These are phyloP conservation scores for Verticillium longisporum DNA, from an alignment of 2,329 filamentous ascomycete species.

Conservation along the genomic window DNA sequence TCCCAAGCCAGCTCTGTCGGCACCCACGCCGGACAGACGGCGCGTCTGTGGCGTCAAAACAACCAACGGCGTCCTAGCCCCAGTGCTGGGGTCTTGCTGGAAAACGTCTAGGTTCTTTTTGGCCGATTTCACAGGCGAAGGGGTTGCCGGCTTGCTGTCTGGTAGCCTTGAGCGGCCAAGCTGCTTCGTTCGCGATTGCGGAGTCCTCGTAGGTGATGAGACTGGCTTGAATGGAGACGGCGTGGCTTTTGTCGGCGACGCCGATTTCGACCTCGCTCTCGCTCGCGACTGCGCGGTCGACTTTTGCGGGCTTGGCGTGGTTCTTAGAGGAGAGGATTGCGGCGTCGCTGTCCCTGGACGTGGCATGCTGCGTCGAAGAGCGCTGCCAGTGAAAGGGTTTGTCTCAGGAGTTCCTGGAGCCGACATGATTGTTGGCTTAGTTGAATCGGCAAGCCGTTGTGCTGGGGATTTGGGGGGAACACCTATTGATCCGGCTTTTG, in stretches of 20 bases:
- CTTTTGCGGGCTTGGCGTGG: constrained; percentile 4
- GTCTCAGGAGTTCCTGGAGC: constrained; percentile 32
- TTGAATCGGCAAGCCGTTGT: constrained; percentile 3
- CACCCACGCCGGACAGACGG: constrained; percentile 60
- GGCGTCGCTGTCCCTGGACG: constrained; percentile 34
- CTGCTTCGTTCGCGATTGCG: constrained; percentile 6
- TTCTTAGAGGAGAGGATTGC: constrained; percentile 10
- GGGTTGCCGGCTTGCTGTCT: constrained; percentile 19
- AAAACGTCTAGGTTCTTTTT: constrained; percentile 32
- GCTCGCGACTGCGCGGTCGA: constrained; percentile 3
- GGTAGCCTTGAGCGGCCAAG: constrained; percentile 9
- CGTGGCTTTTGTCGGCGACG: constrained; percentile 1
- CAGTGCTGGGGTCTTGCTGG: constrained; percentile 44
- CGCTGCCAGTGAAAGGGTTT: constrained; percentile 43
- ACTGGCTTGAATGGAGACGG: not conserved
- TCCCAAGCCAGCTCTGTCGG: constrained; percentile 64
- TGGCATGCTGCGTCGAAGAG: constrained; percentile 40
- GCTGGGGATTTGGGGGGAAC: not conserved
- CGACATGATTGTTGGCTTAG: constrained; percentile 15
- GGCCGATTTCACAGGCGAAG: constrained; percentile 18
- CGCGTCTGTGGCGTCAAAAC: constrained; percentile 55
- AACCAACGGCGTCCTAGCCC: constrained; percentile 54
- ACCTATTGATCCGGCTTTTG: constrained; percentile 27
- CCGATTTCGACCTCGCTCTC: not conserved
- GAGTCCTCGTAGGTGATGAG: constrained; percentile 17